A percentile compares a stretch with the other conserved stretches of the same genome.
phyloP scores from a whole-genome alignment of 1,284 basidiomycete genomes.

The Ustilago cynodontis region DNA sequence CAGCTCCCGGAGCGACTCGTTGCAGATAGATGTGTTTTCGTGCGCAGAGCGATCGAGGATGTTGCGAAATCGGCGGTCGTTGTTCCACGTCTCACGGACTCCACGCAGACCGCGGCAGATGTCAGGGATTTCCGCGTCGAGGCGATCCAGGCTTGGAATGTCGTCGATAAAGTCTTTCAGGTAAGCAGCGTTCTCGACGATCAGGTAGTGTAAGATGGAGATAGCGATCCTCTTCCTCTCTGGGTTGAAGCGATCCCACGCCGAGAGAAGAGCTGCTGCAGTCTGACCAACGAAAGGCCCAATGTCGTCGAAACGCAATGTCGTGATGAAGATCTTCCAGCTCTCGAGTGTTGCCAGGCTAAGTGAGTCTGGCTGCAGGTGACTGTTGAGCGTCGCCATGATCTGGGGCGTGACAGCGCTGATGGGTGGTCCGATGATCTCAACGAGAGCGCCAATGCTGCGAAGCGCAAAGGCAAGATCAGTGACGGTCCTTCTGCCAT shows the following conservation, averaged over 20 bases:
- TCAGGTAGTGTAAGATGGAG: conserved; percentile 79
- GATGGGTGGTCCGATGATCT: conserved; percentile 76
- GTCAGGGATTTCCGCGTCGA: conserved; percentile 64
- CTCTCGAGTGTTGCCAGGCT: conserved; percentile 83
- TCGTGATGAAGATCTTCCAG: conserved; percentile 84
- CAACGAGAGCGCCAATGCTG: conserved; percentile 82
- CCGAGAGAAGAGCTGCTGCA: conserved; percentile 83
- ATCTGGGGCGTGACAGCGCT: conserved; percentile 72
- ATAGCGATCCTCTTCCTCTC: conserved; percentile 75
- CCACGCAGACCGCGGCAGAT: conserved; percentile 61
- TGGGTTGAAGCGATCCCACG: conserved; percentile 79
- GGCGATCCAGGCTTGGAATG: conserved; percentile 73
- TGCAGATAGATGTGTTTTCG: conserved; percentile 85
- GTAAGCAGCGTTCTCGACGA: conserved; percentile 76
- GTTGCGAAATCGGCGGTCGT: conserved; percentile 74
- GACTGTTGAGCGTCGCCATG: conserved; percentile 95
- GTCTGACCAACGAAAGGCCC: conserved; percentile 89
- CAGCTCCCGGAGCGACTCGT: conserved; percentile 83
- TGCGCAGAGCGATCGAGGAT: conserved; percentile 82
- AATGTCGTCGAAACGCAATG: conserved; percentile 79
- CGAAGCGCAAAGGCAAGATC: conserved; percentile 71
- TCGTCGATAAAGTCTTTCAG: conserved; percentile 76
- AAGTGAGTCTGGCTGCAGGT: conserved; percentile 80
- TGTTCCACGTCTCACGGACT: conserved; percentile 71
- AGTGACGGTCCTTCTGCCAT: conserved; percentile 57